Conservation (phyloP, 2,329 filamentous ascomycete genomes). For the Botrytis squamosa region DNA sequence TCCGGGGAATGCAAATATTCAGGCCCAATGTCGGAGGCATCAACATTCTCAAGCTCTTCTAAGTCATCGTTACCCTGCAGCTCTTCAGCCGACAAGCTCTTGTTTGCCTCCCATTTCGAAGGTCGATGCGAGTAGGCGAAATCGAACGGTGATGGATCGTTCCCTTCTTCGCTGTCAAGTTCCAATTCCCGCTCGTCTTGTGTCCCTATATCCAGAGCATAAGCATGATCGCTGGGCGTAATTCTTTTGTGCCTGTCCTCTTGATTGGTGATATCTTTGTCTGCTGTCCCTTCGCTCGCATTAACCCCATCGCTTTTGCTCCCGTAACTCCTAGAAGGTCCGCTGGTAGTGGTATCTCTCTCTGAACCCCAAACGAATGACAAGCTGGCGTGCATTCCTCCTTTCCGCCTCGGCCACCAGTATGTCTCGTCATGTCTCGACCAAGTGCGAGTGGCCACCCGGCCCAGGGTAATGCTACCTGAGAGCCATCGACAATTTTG, state of each 20-base stretch:
- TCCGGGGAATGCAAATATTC: background rate
- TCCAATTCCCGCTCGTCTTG: background rate
- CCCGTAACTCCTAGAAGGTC: slow-evolving; percentile 5
- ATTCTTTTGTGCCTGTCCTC: background rate
- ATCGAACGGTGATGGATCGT: background rate
- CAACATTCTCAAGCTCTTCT: background rate
- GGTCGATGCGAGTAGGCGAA: background rate
- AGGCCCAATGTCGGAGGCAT: background rate
- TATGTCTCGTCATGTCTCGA: slow-evolving; percentile 29
- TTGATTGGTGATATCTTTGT: background rate
- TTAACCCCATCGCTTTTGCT: background rate
- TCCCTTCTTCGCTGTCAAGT: background rate
- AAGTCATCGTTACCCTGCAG: background rate
- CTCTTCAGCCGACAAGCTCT: background rate
- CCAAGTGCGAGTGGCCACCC: slow-evolving; percentile 42
- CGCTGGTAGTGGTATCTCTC: background rate
- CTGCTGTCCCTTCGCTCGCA: background rate
- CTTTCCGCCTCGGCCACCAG: slow-evolving; percentile 36
- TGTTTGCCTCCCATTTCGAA: slow-evolving; percentile 2
- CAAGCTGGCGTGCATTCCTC: slow-evolving; percentile 1
- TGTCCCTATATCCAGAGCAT: background rate
- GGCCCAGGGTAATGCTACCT: slow-evolving; percentile 44
- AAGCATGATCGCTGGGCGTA: background rate
- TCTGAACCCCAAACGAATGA: slow-evolving; percentile 5
- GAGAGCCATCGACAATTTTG: slow-evolving; percentile 42